Conservation (phyloP, 345 rosid genomes). For the Arabis hirsuta region DNA sequence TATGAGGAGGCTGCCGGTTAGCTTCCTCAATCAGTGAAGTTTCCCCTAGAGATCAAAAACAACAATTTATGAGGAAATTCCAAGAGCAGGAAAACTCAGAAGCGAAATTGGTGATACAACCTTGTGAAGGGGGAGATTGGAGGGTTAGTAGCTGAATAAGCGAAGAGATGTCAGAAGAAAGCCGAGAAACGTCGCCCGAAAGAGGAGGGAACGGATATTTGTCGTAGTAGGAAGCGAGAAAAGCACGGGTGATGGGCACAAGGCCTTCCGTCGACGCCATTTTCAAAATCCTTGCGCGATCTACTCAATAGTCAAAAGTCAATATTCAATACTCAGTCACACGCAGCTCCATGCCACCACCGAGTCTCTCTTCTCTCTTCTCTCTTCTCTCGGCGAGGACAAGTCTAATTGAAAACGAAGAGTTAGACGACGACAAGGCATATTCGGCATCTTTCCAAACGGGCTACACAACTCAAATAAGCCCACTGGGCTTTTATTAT, state of each 20-base stretch:
- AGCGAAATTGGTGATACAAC: slow-evolving; percentile 41
- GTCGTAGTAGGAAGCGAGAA: slow-evolving; percentile 81
- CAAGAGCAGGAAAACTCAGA: not conserved
- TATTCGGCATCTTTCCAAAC: slow-evolving; percentile 26
- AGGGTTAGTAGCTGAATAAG: slow-evolving; percentile 57
- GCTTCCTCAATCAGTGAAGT: slow-evolving; percentile 61
- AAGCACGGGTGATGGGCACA: slow-evolving; percentile 81
- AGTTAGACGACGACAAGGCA: slow-evolving; percentile 5
- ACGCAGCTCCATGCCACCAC: slow-evolving; percentile 15
- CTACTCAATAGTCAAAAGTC: slow-evolving; percentile 15
- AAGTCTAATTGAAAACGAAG: slow-evolving; percentile 15
- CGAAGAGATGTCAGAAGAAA: slow-evolving; percentile 68
- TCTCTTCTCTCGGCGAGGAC: slow-evolving; percentile 27
- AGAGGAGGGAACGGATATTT: slow-evolving; percentile 73
- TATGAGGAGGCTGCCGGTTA: slow-evolving; percentile 68
- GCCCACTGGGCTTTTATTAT: slow-evolving; percentile 11
- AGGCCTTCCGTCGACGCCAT: slow-evolving; percentile 90
- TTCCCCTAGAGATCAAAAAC: slow-evolving; percentile 51
- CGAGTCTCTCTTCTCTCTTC: not conserved
- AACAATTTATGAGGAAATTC: not conserved
- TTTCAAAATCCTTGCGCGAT: slow-evolving; percentile 17
- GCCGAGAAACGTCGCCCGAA: slow-evolving; percentile 67
- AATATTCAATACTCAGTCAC: not conserved
- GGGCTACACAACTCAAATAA: not conserved
- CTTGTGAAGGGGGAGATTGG: slow-evolving; percentile 62